Evolutionary conservation across 352 stramenopile species (phyloP), one percentile per base, ranked within the genome.

Genomic region (Phytophthora uliginosa): DNA sequence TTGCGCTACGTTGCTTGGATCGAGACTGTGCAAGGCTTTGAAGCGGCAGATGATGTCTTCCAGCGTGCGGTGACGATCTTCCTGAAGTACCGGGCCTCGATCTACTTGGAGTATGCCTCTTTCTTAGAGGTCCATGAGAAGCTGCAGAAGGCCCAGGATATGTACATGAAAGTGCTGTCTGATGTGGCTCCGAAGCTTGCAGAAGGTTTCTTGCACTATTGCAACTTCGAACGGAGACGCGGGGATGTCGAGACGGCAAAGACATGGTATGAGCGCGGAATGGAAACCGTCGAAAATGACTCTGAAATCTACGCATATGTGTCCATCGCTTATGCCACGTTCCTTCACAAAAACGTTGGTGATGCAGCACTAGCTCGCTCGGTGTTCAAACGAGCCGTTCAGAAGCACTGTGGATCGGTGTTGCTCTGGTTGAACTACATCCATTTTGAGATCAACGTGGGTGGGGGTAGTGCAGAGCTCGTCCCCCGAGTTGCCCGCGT

Each of bases 151-250:
- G 86, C 86, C 26, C 69, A 84, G 47, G 68, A 79, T 60, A 78
- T 66, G 50, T 94, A 93, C 66, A 71, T 80, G 71, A 83, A 87
- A 42, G 81, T 93, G 26, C 61, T 94, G 13, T 78, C 63, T 20
- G 66, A 88, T 48, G 70, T 93, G 20, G 84, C 85, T 4, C 86
- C 86, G 2, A 77, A 80, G 28, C 81, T 94, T n/a, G 83, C 76
- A 20, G 88, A 95, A 54, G 88, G 80, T 7, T 90, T 85, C 56
- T 54, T 95, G 48, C 77, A 76, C 8, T 86, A 83, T 33, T 91
- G 85, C 66, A 94, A 93, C 62, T 94, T 94, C 56, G 82, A 93
- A 63, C 78, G 88, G 15, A 82, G 88, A 68, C 77, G 84, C 55
- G 77, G 79, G 7, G 69, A 91, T 50, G 17, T 89, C 15, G 81